Conservation (phyloP, 2,329 filamentous ascomycete genomes). For the Ophiostoma tasmaniense region DNA sequence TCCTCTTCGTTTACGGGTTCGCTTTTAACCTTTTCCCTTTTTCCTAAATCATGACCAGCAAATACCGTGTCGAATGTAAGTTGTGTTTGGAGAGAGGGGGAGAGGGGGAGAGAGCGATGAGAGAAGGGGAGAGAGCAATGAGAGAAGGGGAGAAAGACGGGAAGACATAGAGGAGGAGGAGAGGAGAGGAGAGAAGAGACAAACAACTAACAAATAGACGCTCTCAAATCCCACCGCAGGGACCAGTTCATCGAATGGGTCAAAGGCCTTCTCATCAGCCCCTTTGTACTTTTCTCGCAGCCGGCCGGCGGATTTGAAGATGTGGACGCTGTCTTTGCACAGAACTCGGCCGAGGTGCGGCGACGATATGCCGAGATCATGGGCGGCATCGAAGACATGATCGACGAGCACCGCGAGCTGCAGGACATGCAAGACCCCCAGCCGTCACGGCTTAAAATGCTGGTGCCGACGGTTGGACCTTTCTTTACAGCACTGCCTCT, state of each 20-base stretch:
- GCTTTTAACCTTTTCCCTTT: background rate
- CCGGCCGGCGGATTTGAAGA: conserved; percentile 78
- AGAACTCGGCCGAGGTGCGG: conserved; percentile 73
- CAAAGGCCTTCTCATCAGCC: conserved; percentile 86
- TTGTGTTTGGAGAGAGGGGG: conserved; percentile 15
- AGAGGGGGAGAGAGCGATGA: background rate
- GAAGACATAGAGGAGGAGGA: background rate
- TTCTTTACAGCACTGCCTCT: conserved; percentile 88
- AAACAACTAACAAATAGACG: conserved; percentile 34
- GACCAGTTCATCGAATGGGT: conserved; percentile 95
- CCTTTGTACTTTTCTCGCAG: conserved; percentile 93
- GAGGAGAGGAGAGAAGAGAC: no score
- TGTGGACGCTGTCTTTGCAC: conserved; percentile 52
- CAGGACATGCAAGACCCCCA: conserved; percentile 48
- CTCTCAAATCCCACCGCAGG: conserved; percentile 73
- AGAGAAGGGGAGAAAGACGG: background rate
- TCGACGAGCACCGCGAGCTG: conserved; percentile 84
- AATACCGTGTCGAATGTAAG: conserved; percentile 68
- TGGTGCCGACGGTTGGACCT: conserved; percentile 83
- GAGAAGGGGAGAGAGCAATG: background rate
- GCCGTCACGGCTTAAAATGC: conserved; percentile 82
- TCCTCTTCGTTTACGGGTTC: background rate
- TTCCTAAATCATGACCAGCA: conserved; percentile 44
- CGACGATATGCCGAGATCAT: conserved; percentile 91
- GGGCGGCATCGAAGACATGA: conserved; percentile 82